phyloP scores from a whole-genome alignment of 257 asterid species.

The Misopates orontium region DNA sequence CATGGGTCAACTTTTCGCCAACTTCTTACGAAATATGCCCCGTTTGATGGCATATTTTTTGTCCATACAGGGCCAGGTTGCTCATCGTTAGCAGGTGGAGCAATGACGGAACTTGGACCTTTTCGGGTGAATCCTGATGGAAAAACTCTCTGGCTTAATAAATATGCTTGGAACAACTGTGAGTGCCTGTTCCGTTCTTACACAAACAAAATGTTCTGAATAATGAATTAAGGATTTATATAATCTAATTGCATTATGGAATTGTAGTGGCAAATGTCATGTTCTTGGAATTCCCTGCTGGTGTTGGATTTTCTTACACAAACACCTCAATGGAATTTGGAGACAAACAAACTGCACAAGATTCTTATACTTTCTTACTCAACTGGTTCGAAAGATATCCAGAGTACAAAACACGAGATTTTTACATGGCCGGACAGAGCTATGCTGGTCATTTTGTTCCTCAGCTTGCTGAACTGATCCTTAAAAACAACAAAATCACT shows the following conservation, averaged over 20 bases:
- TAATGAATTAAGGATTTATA: too few relatives aligned
- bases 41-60: too few relatives aligned
- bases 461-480: conserved; percentile 2
- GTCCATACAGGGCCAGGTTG: too few relatives aligned
- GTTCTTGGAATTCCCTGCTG: conserved; percentile 8
- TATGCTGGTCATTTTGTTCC: conserved; percentile 17
- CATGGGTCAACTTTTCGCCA: too few relatives aligned
- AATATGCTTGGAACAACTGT: conserved; percentile 36
- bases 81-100: too few relatives aligned
- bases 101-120: too few relatives aligned
- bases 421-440: conserved; percentile 14
- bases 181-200: too few relatives aligned
- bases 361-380: conserved; percentile 4
- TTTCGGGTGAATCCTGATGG: too few relatives aligned
- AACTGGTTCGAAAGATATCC: conserved; percentile 19
- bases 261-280: conserved; percentile 8
- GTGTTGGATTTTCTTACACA: conserved; percentile 19
- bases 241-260: too few relatives aligned
- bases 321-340: not conserved
- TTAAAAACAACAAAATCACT: conserved; percentile 3
- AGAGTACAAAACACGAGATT: conserved; percentile 7
- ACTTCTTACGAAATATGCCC: too few relatives aligned
- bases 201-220: too few relatives aligned
- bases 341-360: conserved; percentile 1
- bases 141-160: not conserved